Base-by-base conservation (phyloP, 176 grass and related monocot species). In the Triticum turgidum region DNA sequence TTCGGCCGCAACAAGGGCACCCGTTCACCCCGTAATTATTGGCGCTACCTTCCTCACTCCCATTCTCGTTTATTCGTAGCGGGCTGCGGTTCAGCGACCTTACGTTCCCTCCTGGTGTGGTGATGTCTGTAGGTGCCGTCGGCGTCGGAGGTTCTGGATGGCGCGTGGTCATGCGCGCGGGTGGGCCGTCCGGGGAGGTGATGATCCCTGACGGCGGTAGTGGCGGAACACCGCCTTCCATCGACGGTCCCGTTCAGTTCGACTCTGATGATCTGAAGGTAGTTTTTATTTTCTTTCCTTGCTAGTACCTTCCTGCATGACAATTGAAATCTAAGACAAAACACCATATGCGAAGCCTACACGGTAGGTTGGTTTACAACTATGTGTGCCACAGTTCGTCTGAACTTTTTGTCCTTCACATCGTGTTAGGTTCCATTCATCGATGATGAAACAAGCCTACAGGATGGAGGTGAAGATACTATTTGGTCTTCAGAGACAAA, bases 121-220 rank as follows among this genome's bases (percentile, higher is more conserved):
- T 79, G 80, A 32, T 81, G 89, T 29, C 8, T 81, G 71, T 42
- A 89, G 79, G 84, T 59, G 68, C 76, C 80, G 83, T 83, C 84
- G n/a, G 65, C 76, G 69, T 65, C 63, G 85, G 64, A 37, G 32
- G 62, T 74, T 65, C 56, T 14, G 30, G 77, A 30, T 80, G 72
- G 47, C 83, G 49, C 2, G 87, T 82, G 76, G 71, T 65, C 76
- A 54, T 87, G 76, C 34, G 75, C 41, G 68, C 68, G 30, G 87
- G 81, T 10, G 73, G 59, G 17, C 61, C 87, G 37, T 89, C 88
- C 7, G 38, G 88, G 65, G 80, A 90, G 81, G 89, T 89, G 88
- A 85, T 92, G 65, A 84, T 94, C 84, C 88, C 96, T 6, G 88
- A 87, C 44, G 88, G 87, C 27, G 85, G 90, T 80, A 90, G 70